Base-by-base conservation (phyloP, 192 early-diverging fungal species). In the Backusella australiensis region DNA sequence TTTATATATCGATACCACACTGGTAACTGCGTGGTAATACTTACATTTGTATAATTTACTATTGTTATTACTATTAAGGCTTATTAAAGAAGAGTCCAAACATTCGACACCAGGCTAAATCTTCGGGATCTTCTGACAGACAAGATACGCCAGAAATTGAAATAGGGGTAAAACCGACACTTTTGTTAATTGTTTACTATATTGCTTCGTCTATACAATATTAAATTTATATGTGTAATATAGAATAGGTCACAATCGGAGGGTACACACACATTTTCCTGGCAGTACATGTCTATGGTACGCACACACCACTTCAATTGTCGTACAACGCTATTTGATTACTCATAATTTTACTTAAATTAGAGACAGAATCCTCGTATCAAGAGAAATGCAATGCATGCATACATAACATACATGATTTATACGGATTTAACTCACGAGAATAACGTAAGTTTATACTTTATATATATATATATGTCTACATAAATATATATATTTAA, bases 401-500 rank as follows among this genome's bases (percentile, higher is more conserved):
- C 85, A 46, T 86, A 86, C 53, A 86, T 86, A 38, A 78, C 85
- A 39, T 86, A 85, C 49, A 83, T 85, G 84, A 85, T 85, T 34
- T 85, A 85, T 71, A 82, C 83, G 23, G 78, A 85, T 71, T 65
- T 74, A 15, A 41, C 78, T 35, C 73, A 79, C 44, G 69, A 79
- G 21, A 59, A 21, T 59, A 23, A 21, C 8, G 53, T 59, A 59
- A 29, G 53, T 59, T 21, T 53, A 53, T 53, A n/a, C n/a, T 49
- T 49, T 49, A 21, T 53, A 53, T 59, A 3, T 53, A 53, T 59
- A 3, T 32, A 32, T 32, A 32, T 32, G 29, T 32, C 29, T 59
- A 59, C 53, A 59, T 59, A 9, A 17, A 26, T 23, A 59, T 8
- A 59, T 59, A 59, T 59, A 59, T 23, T 8, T 59, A 9, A 59